Evolutionary conservation across 176 grass and related monocot species (phyloP).

Genomic region (Bromus sterilis): DNA sequence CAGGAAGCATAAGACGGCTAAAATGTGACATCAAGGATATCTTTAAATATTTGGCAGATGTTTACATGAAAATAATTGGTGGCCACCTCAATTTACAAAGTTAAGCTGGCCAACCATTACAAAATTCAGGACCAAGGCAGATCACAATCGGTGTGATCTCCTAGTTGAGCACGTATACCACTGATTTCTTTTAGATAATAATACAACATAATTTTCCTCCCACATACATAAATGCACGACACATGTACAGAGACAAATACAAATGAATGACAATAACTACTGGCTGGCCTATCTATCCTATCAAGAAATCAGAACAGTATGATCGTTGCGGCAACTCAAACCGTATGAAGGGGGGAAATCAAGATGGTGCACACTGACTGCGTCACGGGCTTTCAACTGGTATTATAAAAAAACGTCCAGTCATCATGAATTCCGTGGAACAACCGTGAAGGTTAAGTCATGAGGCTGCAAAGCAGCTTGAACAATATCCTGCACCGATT

Average conservation of each 20-base stretch:
- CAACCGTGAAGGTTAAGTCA: slow-evolving; percentile 49
- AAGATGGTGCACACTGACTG: slow-evolving; percentile 14
- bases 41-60: neutral
- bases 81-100: slow-evolving; percentile 30
- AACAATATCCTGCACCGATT: slow-evolving; percentile 82
- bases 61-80: slow-evolving; percentile 21
- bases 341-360: slow-evolving; percentile 21
- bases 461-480: slow-evolving; percentile 88
- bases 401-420: neutral
- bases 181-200: neutral
- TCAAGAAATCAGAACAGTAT: slow-evolving; percentile 43
- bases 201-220: slow-evolving; percentile 32
- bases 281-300: slow-evolving; percentile 41
- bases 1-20: neutral
- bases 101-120: slow-evolving; percentile 20
- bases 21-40: neutral
- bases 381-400: neutral
- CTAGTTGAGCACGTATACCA: slow-evolving; percentile 22
- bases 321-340: slow-evolving; percentile 33
- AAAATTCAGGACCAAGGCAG: slow-evolving; percentile 31
- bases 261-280: slow-evolving; percentile 37
- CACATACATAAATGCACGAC: slow-evolving; percentile 23
- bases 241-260: slow-evolving; percentile 32
- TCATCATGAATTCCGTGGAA: slow-evolving; percentile 8
- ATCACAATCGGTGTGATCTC: slow-evolving; percentile 27